A percentile compares a stretch with the other conserved stretches of the same genome.
phyloP scores from a whole-genome alignment of 257 asterid genomes.

The Cinchona pubescens region DNA sequence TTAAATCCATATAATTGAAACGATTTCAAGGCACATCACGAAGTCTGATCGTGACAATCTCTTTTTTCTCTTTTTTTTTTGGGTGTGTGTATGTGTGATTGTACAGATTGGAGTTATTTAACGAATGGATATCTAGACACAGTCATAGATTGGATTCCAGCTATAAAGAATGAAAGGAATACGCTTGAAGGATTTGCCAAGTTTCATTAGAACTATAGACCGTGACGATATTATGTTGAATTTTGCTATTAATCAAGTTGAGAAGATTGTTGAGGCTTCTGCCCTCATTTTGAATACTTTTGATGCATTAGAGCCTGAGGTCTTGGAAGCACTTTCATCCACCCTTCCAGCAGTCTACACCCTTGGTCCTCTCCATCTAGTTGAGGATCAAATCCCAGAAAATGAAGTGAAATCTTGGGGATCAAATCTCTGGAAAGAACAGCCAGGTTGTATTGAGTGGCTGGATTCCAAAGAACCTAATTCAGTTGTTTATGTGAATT shows the following conservation, averaged over 20 bases:
- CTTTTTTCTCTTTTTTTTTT: too few species aligned
- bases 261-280: slow-evolving; percentile 18
- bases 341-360: slow-evolving; percentile 16
- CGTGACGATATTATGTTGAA: slow-evolving; percentile 16
- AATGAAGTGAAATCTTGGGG: slow-evolving; percentile 17
- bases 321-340: slow-evolving; percentile 12
- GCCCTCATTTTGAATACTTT: slow-evolving; percentile 26
- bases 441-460: slow-evolving; percentile 24
- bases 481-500: slow-evolving; percentile 37
- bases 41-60: too few species aligned
- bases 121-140: slow-evolving; percentile 29
- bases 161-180: slow-evolving; percentile 28
- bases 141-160: slow-evolving; percentile 28
- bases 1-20: too few species aligned
- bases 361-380: slow-evolving; percentile 28
- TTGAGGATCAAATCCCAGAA: not conserved
- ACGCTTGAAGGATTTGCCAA: slow-evolving; percentile 21
- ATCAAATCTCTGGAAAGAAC: slow-evolving; percentile 35
- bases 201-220: slow-evolving; percentile 19
- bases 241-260: slow-evolving; percentile 1
- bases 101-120: slow-evolving; percentile 21
- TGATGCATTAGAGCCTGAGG: slow-evolving; percentile 13
- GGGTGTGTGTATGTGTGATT: too few species aligned
- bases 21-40: too few species aligned
- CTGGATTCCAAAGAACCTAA: slow-evolving; percentile 16